A percentile compares a stretch with the other conserved stretches of the same genome.
Evolutionary conservation across 768 basidiomycete genomes (phyloP).

Genomic region (Amanita exitialis): DNA sequence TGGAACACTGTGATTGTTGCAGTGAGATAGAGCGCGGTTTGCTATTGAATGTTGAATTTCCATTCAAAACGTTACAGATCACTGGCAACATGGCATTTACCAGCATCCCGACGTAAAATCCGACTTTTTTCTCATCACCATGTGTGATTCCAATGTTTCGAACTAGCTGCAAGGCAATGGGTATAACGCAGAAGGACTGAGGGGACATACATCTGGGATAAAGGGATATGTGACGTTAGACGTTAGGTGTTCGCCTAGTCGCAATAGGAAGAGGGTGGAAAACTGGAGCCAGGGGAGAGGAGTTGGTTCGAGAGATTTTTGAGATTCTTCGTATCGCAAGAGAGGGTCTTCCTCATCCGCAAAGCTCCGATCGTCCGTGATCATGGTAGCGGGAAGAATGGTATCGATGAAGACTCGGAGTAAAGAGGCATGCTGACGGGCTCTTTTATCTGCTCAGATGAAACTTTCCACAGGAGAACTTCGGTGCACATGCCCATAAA

Average conservation of each 20-base stretch:
- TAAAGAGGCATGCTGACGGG: too few relatives aligned
- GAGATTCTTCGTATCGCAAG: too few relatives aligned
- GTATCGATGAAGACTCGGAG: too few relatives aligned
- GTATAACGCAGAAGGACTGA: background rate
- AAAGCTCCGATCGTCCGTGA: too few relatives aligned
- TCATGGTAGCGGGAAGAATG: too few relatives aligned
- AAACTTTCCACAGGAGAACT: too few relatives aligned
- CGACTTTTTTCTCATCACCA: slow-evolving; percentile 58
- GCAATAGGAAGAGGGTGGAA: slow-evolving; percentile 28
- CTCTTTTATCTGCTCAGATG: too few relatives aligned
- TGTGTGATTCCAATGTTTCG: slow-evolving; percentile 40
- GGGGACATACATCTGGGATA: slow-evolving; percentile 48
- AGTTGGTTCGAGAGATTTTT: background rate
- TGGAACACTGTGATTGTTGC: slow-evolving; percentile 65
- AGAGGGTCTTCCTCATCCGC: too few relatives aligned
- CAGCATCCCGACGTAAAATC: slow-evolving; percentile 72
- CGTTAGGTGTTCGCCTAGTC: background rate
- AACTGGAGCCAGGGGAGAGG: slow-evolving; percentile 7
- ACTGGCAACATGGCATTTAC: slow-evolving; percentile 20
- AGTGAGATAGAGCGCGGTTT: slow-evolving; percentile 70
- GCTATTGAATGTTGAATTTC: slow-evolving; percentile 32
- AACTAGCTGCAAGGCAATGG: too few relatives aligned
- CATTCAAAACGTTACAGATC: background rate
- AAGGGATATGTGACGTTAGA: too few relatives aligned
- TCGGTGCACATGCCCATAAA: too few relatives aligned